Conservation (phyloP, 306 rosid genomes). For the Quercus variabilis region DNA sequence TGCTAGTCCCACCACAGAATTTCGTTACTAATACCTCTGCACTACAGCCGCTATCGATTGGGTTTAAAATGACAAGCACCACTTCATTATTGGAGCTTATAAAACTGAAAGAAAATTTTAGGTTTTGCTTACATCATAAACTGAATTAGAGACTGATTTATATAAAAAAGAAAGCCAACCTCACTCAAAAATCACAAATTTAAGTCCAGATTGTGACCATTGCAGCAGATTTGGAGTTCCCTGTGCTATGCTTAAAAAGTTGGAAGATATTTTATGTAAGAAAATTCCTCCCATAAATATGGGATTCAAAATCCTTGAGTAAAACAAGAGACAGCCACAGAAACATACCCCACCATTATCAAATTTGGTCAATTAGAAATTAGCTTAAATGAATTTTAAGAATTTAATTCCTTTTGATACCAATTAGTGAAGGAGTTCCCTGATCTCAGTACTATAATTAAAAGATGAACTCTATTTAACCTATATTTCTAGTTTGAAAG, state of each 20-base stretch:
- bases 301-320: neutral
- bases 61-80: neutral
- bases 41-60: neutral
- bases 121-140: too few relatives aligned
- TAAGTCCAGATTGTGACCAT: neutral
- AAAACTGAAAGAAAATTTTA: neutral
- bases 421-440: neutral
- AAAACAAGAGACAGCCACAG: neutral
- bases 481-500: neutral
- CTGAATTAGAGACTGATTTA: too few relatives aligned
- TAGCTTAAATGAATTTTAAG: neutral
- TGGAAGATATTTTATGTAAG: neutral
- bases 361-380: neutral
- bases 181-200: neutral
- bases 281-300: neutral
- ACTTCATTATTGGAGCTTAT: neutral
- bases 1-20: neutral
- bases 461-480: neutral
- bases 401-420: neutral
- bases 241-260: neutral
- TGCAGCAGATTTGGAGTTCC: neutral
- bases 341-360: neutral
- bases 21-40: neutral
- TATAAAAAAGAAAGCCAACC: neutral
- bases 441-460: neutral